Conservation (phyloP, 768 basidiomycete species). For the Auricularia sp. region DNA sequence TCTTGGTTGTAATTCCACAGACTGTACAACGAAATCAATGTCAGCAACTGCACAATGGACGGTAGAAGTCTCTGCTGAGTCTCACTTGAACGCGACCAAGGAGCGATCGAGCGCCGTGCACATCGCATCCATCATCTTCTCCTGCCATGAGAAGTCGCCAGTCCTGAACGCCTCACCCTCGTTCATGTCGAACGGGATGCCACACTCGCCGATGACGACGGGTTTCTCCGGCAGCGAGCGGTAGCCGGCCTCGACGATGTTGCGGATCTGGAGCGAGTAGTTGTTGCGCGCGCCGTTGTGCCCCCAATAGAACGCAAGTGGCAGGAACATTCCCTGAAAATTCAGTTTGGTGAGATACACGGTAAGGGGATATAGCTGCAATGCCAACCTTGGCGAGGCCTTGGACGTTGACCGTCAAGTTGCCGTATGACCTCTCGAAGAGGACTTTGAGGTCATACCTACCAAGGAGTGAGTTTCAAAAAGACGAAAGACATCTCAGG, state of each 20-base stretch:
- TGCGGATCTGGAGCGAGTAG: constrained; percentile 70
- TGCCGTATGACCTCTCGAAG: constrained; percentile 73
- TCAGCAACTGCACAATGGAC: background rate
- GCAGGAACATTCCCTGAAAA: constrained; percentile 70
- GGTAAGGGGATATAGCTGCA: background rate
- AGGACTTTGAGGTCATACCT: constrained; percentile 91
- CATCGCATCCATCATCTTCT: constrained; percentile 91
- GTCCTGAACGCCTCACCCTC: constrained; percentile 58
- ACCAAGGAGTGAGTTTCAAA: background rate
- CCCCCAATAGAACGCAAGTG: constrained; percentile 81
- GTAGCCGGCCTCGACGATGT: constrained; percentile 62
- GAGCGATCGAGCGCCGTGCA: constrained; percentile 70
- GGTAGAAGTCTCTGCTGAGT: constrained; percentile 9
- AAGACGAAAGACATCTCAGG: constrained; percentile 17
- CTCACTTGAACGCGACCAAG: constrained; percentile 79
- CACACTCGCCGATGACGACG: constrained; percentile 84
- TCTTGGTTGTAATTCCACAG: constrained; percentile 92
- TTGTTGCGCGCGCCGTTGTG: constrained; percentile 72
- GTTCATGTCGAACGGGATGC: constrained; percentile 96
- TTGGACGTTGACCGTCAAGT: constrained; percentile 89
- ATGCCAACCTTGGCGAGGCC: constrained; percentile 67
- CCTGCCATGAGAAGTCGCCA: constrained; percentile 73
- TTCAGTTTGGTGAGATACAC: constrained; percentile 5
- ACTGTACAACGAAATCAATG: constrained; percentile 27
- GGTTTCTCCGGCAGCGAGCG: constrained; percentile 69